These are phyloP conservation scores for Monascus ruber DNA, from an alignment of 2,329 filamentous ascomycete species.

Conservation along the genomic window DNA sequence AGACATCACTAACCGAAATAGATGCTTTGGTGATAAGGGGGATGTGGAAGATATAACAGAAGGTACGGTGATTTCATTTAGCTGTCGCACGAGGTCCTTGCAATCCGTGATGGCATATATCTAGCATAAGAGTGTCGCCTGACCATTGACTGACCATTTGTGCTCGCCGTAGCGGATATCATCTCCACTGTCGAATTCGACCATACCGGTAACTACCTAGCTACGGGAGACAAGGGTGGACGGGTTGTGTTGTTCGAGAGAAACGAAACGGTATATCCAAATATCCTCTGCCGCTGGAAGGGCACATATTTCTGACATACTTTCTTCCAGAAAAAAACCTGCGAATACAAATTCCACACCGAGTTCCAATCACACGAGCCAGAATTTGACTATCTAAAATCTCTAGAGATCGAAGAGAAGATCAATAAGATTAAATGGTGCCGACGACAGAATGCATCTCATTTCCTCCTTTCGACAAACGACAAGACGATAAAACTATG, in stretches of 20 bases:
- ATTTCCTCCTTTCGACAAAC: constrained; percentile 96
- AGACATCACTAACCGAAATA: constrained; percentile 28
- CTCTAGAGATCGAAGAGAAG: constrained; percentile 98
- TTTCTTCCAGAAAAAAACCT: constrained; percentile 80
- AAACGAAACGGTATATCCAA: constrained; percentile 69
- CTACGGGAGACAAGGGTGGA: constrained; percentile 42
- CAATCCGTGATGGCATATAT: no score
- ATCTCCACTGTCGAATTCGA: constrained; percentile 44
- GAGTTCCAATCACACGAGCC: constrained; percentile 99
- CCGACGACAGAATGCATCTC: constrained; percentile 91
- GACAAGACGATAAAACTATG: constrained; percentile 99
- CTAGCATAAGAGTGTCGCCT: not conserved
- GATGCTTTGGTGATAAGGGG: constrained; percentile 98
- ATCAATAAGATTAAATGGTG: constrained; percentile 99
- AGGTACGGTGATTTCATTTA: constrained; percentile 42
- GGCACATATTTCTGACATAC: constrained; percentile 20
- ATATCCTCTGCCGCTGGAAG: constrained; percentile 20
- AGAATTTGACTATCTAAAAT: constrained; percentile 98
- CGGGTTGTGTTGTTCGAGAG: constrained; percentile 47
- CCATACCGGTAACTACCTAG: constrained; percentile 41
- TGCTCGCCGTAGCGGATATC: constrained; percentile 32
- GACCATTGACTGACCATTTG: constrained; percentile 1
- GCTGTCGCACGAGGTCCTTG: no score
- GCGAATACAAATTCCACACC: constrained; percentile 99
- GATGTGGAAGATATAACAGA: constrained; percentile 99